Evolutionary conservation across 2,329 filamentous ascomycete species (phyloP), one percentile per base, ranked within the genome.

Genomic region (Claviceps sp.): DNA sequence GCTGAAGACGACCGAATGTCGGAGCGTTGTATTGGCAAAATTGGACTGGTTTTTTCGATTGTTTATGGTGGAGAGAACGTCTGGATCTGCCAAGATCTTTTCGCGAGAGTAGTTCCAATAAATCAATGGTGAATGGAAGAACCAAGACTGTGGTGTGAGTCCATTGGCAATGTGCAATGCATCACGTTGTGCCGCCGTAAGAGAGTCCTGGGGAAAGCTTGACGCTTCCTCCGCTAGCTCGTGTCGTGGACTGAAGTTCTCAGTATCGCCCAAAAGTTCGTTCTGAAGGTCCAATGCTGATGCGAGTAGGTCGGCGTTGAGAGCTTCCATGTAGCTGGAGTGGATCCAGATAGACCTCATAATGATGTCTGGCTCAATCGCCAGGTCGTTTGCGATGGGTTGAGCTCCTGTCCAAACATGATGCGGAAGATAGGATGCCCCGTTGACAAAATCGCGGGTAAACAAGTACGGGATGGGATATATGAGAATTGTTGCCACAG

Each of bases 321-420:
- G 72, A 11, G 85, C 86, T 60, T 82, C 75, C 82, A 90, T 90
- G 62, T 89, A 89, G 63, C 78, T 83, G 55, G 85, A 85, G 61
- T 90, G 85, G 16, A 91, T 76, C 86, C 86, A 91, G 52, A 88
- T 77, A 52, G 86, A 86, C 57, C 85, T 83, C 79, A 91, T 85
- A 52, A 86, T 80, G n/a, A 91, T 80, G 63, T 91, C 85, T 4
- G 83, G 76, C 50, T 72, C 68, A 45, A 72, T 70, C 26, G 68
- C 62, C 4, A 68, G 66, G 50, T 71, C 71, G 47, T 77, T 76
- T 38, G 76, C 68, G 50, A 86, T 71, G 29, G 82, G 79, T 54
- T 80, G 78, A 5, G 83, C 84, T 39, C 83, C 83, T 26, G 86
- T 89, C 86, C 86, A 91, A 58, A 86, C 85, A 76, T 90, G 84